Conservation (phyloP, 2,329 filamentous ascomycete genomes). For the Fusarium miscanthi region DNA sequence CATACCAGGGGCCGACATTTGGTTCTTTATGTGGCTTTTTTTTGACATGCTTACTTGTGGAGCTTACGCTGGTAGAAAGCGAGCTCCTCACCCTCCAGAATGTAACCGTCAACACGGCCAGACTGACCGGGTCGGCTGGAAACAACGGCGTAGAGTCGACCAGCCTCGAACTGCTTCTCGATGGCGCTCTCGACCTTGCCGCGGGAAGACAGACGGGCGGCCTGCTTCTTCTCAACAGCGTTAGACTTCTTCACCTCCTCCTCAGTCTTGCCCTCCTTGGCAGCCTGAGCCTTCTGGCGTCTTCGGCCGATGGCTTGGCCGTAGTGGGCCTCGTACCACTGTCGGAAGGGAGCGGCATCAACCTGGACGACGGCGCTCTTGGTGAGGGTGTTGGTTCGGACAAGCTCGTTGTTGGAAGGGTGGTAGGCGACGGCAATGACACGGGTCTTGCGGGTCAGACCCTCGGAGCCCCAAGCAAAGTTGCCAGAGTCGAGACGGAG, state of each 20-base stretch:
- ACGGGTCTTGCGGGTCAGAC: slow-evolving; percentile 98
- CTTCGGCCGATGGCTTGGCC: slow-evolving; percentile 88
- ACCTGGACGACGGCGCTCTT: slow-evolving; percentile 98
- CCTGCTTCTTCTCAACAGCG: slow-evolving; percentile 96
- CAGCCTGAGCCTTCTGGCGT: slow-evolving; percentile 82
- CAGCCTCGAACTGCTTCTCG: slow-evolving; percentile 99
- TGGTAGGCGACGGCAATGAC: slow-evolving; percentile 99
- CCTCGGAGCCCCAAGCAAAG: slow-evolving; percentile 99
- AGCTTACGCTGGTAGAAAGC: slow-evolving; percentile 99
- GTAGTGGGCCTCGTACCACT: slow-evolving; percentile 99
- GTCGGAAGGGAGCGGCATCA: slow-evolving; percentile 98
- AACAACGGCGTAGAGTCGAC: slow-evolving; percentile 94
- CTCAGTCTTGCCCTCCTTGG: slow-evolving; percentile 69
- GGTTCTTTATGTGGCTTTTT: slow-evolving; percentile 34
- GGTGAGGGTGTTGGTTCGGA: slow-evolving; percentile 99
- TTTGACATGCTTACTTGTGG: slow-evolving; percentile 81
- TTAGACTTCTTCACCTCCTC: slow-evolving; percentile 93
- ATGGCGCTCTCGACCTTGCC: slow-evolving; percentile 94
- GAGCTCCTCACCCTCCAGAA: slow-evolving; percentile 99
- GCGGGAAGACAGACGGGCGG: slow-evolving; percentile 79
- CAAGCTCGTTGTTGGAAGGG: slow-evolving; percentile 99
- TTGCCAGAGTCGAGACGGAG: slow-evolving; percentile 99
- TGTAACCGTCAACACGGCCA: slow-evolving; percentile 95
- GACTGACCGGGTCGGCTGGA: slow-evolving; percentile 96
- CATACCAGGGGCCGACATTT: slow-evolving; percentile 48